Percentiles rank a stretch among this genome's conserved stretches.
phyloP scores from a whole-genome alignment of 768 basidiomycete species.

The Pleurotus cornucopiae region DNA sequence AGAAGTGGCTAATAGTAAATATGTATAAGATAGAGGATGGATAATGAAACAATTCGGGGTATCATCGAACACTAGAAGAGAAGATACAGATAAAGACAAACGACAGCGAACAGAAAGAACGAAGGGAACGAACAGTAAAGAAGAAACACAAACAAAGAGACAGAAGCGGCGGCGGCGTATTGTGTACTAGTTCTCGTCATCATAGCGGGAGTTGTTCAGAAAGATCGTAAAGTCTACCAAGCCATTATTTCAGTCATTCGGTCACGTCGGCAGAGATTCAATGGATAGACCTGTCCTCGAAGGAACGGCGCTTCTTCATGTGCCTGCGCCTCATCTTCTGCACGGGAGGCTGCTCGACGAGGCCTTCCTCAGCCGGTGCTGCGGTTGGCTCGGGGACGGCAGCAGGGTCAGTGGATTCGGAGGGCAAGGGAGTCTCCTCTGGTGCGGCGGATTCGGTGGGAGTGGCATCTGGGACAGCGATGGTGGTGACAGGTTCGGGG shows the following conservation, averaged over 20 bases:
- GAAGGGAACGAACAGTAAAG: too few relatives aligned
- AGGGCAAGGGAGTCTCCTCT: too few relatives aligned
- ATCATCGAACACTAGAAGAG: too few relatives aligned
- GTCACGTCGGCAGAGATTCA: not conserved
- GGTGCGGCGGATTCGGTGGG: not conserved
- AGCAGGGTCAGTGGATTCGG: not conserved
- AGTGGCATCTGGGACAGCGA: not conserved
- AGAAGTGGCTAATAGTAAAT: too few relatives aligned
- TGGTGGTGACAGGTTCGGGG: not conserved
- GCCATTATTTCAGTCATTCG: not conserved
- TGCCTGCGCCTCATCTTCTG: conserved; percentile 6
- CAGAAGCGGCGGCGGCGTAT: too few relatives aligned
- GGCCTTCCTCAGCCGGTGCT: not conserved
- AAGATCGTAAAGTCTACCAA: not conserved
- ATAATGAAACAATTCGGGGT: too few relatives aligned
- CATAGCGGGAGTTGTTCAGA: not conserved
- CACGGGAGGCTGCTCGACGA: not conserved
- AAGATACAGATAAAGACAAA: too few relatives aligned
- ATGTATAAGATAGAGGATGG: too few relatives aligned
- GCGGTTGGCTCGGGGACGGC: not conserved
- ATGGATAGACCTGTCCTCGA: not conserved
- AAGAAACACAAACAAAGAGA: too few relatives aligned
- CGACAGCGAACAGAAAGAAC: too few relatives aligned
- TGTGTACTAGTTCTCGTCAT: too few relatives aligned
- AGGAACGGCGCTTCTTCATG: conserved; percentile 3